These are phyloP conservation scores for Fusarium nelsonii DNA, from an alignment of 2,329 filamentous ascomycete species.

Conservation along the genomic window DNA sequence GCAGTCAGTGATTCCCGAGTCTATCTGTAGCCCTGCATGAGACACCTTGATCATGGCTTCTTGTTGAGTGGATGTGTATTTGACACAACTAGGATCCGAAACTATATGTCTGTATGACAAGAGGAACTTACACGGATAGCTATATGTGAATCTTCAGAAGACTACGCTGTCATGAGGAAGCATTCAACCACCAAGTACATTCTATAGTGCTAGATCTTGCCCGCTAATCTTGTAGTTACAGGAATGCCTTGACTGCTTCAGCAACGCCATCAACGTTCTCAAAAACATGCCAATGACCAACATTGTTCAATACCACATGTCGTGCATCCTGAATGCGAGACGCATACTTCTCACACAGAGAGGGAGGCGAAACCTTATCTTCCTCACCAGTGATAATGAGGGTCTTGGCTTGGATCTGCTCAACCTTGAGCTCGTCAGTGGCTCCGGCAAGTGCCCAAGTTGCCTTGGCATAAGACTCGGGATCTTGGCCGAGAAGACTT, in stretches of 20 bases:
- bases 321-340: background rate
- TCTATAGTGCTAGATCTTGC: background rate
- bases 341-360: conserved; percentile 1
- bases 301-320: background rate
- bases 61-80: too few relatives aligned
- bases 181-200: background rate
- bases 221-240: background rate
- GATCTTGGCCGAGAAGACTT: conserved; percentile 61
- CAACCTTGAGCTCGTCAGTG: conserved; percentile 50
- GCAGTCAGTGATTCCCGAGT: too few relatives aligned
- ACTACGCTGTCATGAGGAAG: background rate
- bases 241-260: background rate
- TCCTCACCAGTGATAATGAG: conserved; percentile 1
- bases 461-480: conserved; percentile 68
- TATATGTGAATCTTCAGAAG: background rate
- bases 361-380: background rate
- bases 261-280: conserved; percentile 1
- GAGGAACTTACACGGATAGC: too few relatives aligned
- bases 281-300: conserved; percentile 12
- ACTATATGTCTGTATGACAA: too few relatives aligned
- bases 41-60: too few relatives aligned
- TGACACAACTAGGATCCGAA: too few relatives aligned
- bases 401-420: conserved; percentile 44
- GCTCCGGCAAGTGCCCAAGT: conserved; percentile 62
- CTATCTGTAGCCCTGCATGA: too few relatives aligned